A percentile compares a stretch with the other conserved stretches of the same genome.
Evolutionary conservation across 2,329 filamentous ascomycete genomes (phyloP).

Genomic region (Paraphoma sp.): DNA sequence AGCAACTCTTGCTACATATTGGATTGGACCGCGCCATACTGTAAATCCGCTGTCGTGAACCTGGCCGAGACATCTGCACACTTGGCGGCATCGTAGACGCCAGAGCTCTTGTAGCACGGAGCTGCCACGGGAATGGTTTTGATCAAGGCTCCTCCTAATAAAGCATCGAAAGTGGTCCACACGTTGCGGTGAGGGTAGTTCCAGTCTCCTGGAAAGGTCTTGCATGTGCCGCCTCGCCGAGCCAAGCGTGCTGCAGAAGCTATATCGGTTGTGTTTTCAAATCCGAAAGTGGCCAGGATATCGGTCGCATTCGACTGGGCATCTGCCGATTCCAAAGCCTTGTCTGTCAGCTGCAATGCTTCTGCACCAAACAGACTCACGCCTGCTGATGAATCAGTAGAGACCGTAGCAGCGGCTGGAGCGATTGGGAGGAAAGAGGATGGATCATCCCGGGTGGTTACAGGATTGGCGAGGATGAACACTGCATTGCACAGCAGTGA

Average conservation of each 20-base stretch:
- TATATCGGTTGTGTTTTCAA: slow-evolving; percentile 4
- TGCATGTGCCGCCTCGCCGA: slow-evolving; percentile 16
- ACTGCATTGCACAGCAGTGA: neutral
- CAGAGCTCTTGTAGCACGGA: slow-evolving; percentile 26
- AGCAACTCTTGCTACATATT: neutral
- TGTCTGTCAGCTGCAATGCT: slow-evolving; percentile 22
- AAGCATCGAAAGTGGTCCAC: slow-evolving; percentile 25
- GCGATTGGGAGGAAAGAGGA: neutral
- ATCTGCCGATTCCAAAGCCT: slow-evolving; percentile 2
- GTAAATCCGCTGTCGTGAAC: slow-evolving; percentile 10
- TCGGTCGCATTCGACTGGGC: slow-evolving; percentile 6
- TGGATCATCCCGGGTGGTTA: neutral
- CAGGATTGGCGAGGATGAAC: neutral
- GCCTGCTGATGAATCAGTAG: slow-evolving; percentile 11
- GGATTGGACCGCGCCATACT: neutral
- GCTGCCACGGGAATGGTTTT: slow-evolving; percentile 28
- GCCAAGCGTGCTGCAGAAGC: neutral
- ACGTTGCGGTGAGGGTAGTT: slow-evolving; percentile 16
- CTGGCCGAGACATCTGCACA: slow-evolving; percentile 17
- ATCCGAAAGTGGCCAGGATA: slow-evolving; percentile 39
- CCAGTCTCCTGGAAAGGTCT: slow-evolving; percentile 28
- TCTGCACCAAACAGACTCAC: slow-evolving; percentile 14
- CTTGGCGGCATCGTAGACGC: slow-evolving; percentile 12
- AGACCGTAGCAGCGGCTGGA: slow-evolving; percentile 3
- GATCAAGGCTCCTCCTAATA: slow-evolving; percentile 23